Evolutionary conservation across 345 rosid species (phyloP).

Genomic region (Syzygium aromaticum): DNA sequence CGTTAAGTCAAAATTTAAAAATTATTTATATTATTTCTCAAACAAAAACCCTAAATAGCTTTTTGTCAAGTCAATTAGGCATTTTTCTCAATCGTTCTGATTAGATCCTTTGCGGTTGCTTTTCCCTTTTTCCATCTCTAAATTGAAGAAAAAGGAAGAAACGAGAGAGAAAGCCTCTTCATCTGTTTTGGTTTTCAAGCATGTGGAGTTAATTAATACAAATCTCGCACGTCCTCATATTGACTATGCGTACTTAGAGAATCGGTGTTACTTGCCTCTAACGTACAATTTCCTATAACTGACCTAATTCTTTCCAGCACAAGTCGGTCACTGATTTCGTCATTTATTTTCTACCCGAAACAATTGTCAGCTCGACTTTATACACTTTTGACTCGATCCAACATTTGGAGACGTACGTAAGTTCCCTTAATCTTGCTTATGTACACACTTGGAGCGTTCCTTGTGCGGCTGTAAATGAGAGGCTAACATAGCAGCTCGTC

Average conservation of each 20-base stretch:
- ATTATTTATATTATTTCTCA: too few relatives aligned
- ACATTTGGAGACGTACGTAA: neutral
- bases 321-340: neutral
- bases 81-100: neutral
- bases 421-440: neutral
- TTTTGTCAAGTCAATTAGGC: neutral
- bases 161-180: neutral
- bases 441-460: neutral
- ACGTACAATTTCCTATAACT: neutral
- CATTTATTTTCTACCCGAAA: neutral
- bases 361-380: neutral
- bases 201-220: neutral
- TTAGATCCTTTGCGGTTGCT: neutral
- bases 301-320: neutral
- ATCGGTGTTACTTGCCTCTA: neutral
- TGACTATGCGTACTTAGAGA: neutral
- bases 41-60: neutral
- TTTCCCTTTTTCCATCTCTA: neutral
- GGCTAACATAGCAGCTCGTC: neutral
- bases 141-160: neutral
- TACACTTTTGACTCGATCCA: neutral
- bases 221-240: neutral
- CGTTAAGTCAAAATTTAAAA: fast-evolving
- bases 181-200: neutral
- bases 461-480: neutral